Conservation (phyloP, 768 basidiomycete genomes). For the Rhodotorula paludigena region DNA sequence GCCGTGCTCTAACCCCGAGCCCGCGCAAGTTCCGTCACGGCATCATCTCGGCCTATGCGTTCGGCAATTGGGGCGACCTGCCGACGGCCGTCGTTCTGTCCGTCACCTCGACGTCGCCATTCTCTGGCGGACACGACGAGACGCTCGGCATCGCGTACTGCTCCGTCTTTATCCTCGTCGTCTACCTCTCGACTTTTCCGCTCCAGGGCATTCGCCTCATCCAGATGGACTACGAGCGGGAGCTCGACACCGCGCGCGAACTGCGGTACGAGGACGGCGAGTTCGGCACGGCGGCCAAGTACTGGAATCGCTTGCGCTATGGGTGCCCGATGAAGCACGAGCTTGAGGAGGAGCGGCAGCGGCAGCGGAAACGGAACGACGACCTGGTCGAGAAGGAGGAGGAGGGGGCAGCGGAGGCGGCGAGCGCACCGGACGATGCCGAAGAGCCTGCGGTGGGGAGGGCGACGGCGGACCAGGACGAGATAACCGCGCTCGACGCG, state of each 20-base stretch:
- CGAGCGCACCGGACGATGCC: neutral
- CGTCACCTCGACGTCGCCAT: constrained; percentile 60
- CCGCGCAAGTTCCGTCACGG: neutral
- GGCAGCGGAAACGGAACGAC: neutral
- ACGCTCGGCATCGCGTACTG: constrained; percentile 51
- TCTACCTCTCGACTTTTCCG: constrained; percentile 55
- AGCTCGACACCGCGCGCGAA: constrained; percentile 53
- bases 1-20: constrained; percentile 45
- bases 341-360: constrained; percentile 12
- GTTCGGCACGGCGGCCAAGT: constrained; percentile 4
- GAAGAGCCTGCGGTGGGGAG: neutral
- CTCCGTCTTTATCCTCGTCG: constrained; percentile 27
- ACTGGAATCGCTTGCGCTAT: neutral
- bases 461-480: no score
- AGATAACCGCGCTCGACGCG: no score
- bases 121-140: constrained; percentile 58
- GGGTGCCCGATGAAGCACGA: constrained; percentile 28
- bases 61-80: constrained; percentile 10
- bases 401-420: neutral
- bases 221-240: constrained; percentile 56
- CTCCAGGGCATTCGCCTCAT: constrained; percentile 60
- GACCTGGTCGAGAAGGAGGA: neutral
- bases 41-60: neutral
- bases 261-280: constrained; percentile 54
- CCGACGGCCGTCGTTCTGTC: constrained; percentile 62